Conservation (phyloP, 345 rosid species). For the Linum lewisii region DNA sequence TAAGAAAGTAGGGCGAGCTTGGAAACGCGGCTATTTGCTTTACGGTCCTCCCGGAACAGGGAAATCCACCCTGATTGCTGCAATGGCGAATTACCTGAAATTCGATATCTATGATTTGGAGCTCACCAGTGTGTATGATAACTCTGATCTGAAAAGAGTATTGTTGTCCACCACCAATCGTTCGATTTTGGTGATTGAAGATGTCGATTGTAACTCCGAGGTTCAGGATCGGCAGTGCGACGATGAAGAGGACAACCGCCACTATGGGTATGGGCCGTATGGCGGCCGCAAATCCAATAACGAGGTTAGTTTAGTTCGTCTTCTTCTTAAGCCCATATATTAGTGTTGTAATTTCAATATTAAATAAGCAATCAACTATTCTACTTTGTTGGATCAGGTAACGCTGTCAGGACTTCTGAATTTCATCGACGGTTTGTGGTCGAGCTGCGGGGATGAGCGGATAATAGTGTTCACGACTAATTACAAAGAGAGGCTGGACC, state of each 20-base stretch:
- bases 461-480: slow-evolving; percentile 21
- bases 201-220: slow-evolving; percentile 37
- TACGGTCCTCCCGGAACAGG: slow-evolving; percentile 61
- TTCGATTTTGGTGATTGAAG: slow-evolving; percentile 47
- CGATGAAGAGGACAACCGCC: not conserved
- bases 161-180: slow-evolving; percentile 38
- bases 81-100: slow-evolving; percentile 48
- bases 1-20: slow-evolving; percentile 43
- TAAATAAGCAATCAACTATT: no score
- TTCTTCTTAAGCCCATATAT: no score
- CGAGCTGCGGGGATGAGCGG: slow-evolving; percentile 19
- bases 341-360: no score
- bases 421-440: slow-evolving; percentile 26
- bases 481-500: slow-evolving; percentile 13
- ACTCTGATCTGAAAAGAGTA: slow-evolving; percentile 32
- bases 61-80: slow-evolving; percentile 52
- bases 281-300: not conserved
- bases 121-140: slow-evolving; percentile 24
- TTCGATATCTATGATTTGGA: slow-evolving; percentile 53
- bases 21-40: slow-evolving; percentile 52
- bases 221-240: slow-evolving; percentile 8
- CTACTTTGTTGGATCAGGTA: not conserved
- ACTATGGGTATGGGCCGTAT: no score
- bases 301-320: no score
- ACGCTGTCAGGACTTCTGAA: slow-evolving; percentile 14